Base-by-base conservation (phyloP, 345 rosid genomes). In the Eutrema yunnanense region DNA sequence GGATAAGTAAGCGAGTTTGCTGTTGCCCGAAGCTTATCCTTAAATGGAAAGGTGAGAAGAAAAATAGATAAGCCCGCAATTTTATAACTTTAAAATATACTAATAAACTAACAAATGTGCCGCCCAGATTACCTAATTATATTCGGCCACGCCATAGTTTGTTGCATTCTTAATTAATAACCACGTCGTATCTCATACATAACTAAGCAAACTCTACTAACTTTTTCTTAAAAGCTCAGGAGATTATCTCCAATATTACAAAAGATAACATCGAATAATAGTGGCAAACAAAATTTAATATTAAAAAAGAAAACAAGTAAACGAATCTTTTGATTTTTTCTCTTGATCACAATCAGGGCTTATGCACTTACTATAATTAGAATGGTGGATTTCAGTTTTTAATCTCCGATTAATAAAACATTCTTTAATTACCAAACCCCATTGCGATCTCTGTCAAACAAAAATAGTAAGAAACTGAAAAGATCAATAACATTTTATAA, bases 1-100 rank as follows among this genome's bases (percentile, higher is more conserved):
- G 75, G 71, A 76, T 70, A 71, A 71, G 13, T 46, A 75, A 62
- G 58, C 51, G 14, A 67, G 37, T 8, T 70, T 71, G 62, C 36
- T 57, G 36, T 76, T 64, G 48, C 61, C 47, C 72, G 40, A 70
- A 70, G 76, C 80, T 76, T 76, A 76, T 76, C 80, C 80, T 43
- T 63, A 70, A 76, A 70, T 69, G 75, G 75, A 70, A 70, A 59
- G 67, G n/a, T 13, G 49, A 47, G 48, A 70, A 43, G 7, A 13
- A 53, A 55, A 33, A 69, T 43, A 69, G 74, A 69, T 75, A 75
- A 75, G 70, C 74, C 48, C 73, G 69, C 78, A 74, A 52, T 75
- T 75, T 75, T 1, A 52, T 43, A 44, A 38, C 51, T 19, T 62
- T 63, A 41, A 36, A 8, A 33, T 55, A 56, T 34, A 56, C 16